Percentiles rank a stretch among this genome's conserved stretches.
Evolutionary conservation across 169 alveolate genomes (phyloP).

Genomic region (Plasmodium inui): DNA sequence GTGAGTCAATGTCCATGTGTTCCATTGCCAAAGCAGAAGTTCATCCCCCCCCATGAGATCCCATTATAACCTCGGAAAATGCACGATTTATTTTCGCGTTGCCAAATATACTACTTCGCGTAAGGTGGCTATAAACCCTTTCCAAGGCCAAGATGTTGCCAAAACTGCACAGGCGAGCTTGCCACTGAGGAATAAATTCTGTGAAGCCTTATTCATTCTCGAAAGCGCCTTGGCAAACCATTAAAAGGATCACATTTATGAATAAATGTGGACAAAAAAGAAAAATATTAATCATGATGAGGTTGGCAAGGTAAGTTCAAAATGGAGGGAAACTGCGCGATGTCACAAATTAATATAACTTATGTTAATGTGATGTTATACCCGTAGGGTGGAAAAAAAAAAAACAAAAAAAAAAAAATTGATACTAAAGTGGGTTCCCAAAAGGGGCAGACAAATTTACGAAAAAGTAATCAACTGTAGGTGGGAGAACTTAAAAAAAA

Average conservation of each 20-base stretch:
- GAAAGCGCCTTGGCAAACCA: background rate
- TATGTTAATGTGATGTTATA: background rate
- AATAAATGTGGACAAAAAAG: background rate
- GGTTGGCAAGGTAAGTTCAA: slow-evolving; percentile 11
- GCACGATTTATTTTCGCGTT: background rate
- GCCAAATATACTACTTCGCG: background rate
- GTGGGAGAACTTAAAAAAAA: background rate
- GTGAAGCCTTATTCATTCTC: background rate
- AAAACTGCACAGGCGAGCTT: background rate
- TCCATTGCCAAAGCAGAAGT: background rate
- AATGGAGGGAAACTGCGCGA: background rate
- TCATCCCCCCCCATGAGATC: background rate
- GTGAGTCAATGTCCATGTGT: background rate
- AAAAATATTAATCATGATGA: background rate
- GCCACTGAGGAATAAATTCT: background rate
- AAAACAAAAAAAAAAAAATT: background rate
- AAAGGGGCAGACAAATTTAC: background rate
- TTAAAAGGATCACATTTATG: background rate
- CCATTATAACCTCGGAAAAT: background rate
- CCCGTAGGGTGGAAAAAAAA: background rate
- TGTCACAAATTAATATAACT: background rate
- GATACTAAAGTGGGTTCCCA: background rate
- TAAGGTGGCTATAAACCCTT: background rate
- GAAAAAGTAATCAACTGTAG: background rate
- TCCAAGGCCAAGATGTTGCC: background rate